Conservation (phyloP, 139 green algal genomes). For the Chloropicon primus region DNA sequence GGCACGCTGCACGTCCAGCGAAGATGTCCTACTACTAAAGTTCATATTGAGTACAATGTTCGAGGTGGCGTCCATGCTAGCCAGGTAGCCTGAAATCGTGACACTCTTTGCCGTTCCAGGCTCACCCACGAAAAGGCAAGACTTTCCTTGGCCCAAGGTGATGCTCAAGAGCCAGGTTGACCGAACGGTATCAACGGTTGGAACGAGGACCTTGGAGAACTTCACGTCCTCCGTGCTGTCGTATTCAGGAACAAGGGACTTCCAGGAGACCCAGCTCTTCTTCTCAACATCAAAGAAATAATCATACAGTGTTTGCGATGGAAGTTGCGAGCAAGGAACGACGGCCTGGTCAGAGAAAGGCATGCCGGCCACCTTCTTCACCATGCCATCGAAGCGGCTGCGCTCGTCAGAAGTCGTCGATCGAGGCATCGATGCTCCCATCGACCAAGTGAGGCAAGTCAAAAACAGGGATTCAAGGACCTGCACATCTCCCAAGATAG, state of each 20-base stretch:
- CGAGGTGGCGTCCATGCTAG: constrained; percentile 23
- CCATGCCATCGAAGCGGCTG: constrained; percentile 52
- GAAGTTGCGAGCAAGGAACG: constrained; percentile 42
- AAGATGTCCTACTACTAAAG: constrained; percentile 51
- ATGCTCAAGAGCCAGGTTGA: constrained; percentile 44
- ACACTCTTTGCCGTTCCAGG: constrained; percentile 63
- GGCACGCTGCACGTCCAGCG: constrained; percentile 46
- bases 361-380: constrained; percentile 48
- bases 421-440: constrained; percentile 46
- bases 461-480: constrained; percentile 59
- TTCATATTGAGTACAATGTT: constrained; percentile 50
- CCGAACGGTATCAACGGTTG: constrained; percentile 64
- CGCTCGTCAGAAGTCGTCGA: constrained; percentile 35
- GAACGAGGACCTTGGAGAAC: constrained; percentile 73
- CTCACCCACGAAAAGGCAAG: constrained; percentile 61
- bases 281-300: constrained; percentile 60
- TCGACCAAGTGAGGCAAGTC: constrained; percentile 57
- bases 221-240: constrained; percentile 34
- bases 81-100: constrained; percentile 53
- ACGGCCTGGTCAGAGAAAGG: constrained; percentile 40
- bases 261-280: constrained; percentile 53
- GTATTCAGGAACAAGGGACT: constrained; percentile 40
- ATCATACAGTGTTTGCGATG: constrained; percentile 58
- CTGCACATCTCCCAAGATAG: constrained; percentile 11
- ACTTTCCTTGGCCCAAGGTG: constrained; percentile 23